Conservation (phyloP, 2,329 filamentous ascomycete species). For the Pyrenophora tritici-repentis region DNA sequence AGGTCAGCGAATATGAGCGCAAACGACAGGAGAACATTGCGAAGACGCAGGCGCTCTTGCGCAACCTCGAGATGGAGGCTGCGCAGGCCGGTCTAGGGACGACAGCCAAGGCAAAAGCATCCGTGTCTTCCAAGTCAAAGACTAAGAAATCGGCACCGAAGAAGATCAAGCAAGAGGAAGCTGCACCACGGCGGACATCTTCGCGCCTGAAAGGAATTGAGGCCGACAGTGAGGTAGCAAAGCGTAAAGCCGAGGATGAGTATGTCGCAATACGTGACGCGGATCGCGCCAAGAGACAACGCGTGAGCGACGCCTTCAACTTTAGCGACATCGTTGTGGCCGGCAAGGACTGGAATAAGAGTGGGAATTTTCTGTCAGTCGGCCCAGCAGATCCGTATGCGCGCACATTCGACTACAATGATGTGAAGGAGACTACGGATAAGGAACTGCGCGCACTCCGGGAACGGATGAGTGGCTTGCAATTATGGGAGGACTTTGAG, state of each 20-base stretch:
- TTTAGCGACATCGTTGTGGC: constrained; percentile 79
- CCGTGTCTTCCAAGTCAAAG: constrained; percentile 53
- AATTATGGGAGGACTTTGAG: constrained; percentile 81
- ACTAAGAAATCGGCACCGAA: constrained; percentile 48
- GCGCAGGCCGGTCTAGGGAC: constrained; percentile 72
- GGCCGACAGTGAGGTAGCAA: constrained; percentile 69
- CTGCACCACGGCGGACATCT: constrained; percentile 62
- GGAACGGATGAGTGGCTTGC: constrained; percentile 74
- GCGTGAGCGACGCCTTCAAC: constrained; percentile 70
- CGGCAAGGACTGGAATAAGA: constrained; percentile 74
- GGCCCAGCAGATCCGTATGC: constrained; percentile 78
- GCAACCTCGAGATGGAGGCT: constrained; percentile 71
- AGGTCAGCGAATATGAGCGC: constrained; percentile 84
- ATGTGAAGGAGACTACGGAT: constrained; percentile 78
- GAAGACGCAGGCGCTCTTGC: constrained; percentile 80
- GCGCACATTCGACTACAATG: constrained; percentile 83
- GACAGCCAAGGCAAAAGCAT: constrained; percentile 54
- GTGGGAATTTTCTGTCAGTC: constrained; percentile 68
- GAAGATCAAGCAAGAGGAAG: constrained; percentile 64
- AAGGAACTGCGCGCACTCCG: constrained; percentile 74
- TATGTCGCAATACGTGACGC: constrained; percentile 61
- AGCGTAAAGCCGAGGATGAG: constrained; percentile 71
- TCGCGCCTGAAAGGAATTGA: constrained; percentile 66
- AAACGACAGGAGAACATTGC: constrained; percentile 85
- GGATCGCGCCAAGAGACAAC: constrained; percentile 65